Percentiles rank a stretch among this genome's conserved stretches.
Evolutionary conservation across 495 filamentous ascomycete species (phyloP).

Genomic region (Xylaria sp.): DNA sequence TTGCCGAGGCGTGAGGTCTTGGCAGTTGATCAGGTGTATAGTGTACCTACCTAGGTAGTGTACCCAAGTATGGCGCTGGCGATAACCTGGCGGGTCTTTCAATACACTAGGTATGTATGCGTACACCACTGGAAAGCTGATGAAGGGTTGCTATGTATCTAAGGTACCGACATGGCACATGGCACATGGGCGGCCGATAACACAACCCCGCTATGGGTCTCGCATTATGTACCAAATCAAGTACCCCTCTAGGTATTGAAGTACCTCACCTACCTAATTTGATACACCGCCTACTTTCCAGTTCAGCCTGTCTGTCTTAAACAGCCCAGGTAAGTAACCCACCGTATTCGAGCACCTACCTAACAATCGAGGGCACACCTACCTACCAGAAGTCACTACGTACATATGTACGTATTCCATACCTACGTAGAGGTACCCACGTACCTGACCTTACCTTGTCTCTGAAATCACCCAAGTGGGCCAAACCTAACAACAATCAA

Average conservation of each 20-base stretch:
- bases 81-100: no score
- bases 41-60: neutral
- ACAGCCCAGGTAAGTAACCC: neutral
- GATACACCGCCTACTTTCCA: neutral
- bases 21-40: neutral
- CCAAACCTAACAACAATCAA: neutral
- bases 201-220: slow-evolving; percentile 5
- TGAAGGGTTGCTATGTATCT: neutral
- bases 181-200: no score
- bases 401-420: no score
- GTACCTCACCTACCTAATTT: slow-evolving; percentile 1
- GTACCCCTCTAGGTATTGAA: neutral
- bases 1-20: slow-evolving; percentile 26
- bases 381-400: no score
- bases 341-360: neutral
- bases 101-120: no score
- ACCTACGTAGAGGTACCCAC: no score
- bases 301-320: neutral
- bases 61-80: neutral
- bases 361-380: no score
- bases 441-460: no score
- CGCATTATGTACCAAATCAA: neutral
- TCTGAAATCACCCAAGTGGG: no score
- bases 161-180: neutral
- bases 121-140: no score